phyloP scores from a whole-genome alignment of 75 land plant genomes.

The Adiantum capillusveneris region DNA sequence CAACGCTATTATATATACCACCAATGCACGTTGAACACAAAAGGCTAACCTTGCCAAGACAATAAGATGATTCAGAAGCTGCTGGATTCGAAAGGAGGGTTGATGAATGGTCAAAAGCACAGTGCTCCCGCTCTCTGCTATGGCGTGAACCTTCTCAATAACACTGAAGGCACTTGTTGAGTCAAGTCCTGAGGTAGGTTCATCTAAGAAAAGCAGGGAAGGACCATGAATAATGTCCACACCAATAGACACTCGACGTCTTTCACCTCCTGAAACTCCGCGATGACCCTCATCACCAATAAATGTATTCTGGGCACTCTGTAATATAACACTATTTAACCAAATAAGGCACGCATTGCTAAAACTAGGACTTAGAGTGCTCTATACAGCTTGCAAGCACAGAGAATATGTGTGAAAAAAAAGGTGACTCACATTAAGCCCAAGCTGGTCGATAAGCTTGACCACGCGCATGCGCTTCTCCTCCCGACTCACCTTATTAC shows the following conservation, averaged over 20 bases:
- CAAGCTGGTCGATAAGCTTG: no score
- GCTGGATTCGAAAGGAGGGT: conserved; percentile 51
- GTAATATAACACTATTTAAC: conserved; percentile 6
- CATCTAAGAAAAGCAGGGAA: conserved; percentile 55
- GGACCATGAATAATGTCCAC: conserved; percentile 63
- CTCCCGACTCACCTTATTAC: no score
- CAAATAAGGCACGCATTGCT: background rate
- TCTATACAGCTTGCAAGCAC: no score
- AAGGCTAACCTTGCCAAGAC: conserved; percentile 32
- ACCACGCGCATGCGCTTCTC: no score
- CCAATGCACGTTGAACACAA: background rate
- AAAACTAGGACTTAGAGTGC: no score
- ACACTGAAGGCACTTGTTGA: conserved; percentile 64
- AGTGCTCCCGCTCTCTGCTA: conserved; percentile 59
- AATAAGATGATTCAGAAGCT: conserved; percentile 51
- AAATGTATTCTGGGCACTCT: conserved; percentile 36
- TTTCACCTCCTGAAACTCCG: conserved; percentile 66
- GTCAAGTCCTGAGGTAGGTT: conserved; percentile 75
- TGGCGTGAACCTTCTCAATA: conserved; percentile 51
- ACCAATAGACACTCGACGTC: conserved; percentile 60
- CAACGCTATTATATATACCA: no score
- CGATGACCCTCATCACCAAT: conserved; percentile 45
- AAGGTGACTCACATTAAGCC: conserved; percentile 32
- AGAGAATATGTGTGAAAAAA: no score
- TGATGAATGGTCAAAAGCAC: conserved; percentile 75